Percentiles rank a stretch among this genome's conserved stretches.
Conservation (phyloP, 352 stramenopile genomes). For the Phytophthora pinifolia region DNA sequence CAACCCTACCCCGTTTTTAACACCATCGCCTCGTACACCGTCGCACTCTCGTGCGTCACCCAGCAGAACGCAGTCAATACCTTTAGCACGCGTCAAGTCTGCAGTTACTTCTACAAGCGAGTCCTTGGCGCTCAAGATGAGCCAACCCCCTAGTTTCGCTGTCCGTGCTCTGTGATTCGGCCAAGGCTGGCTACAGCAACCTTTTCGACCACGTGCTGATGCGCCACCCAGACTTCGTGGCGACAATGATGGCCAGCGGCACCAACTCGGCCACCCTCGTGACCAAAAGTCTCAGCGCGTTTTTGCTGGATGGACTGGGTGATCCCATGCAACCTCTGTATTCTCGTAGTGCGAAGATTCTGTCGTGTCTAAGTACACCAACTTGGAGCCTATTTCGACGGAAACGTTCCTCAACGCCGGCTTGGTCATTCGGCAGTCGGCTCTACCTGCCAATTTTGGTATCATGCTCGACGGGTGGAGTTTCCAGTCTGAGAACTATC, state of each 20-base stretch:
- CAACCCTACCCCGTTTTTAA: too few species aligned
- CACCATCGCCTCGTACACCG: too few species aligned
- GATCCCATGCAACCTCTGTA: neutral
- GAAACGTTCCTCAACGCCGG: conserved; percentile 1
- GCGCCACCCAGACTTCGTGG: conserved; percentile 4
- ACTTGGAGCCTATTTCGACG: neutral
- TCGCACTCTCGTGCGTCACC: too few species aligned
- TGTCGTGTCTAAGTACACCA: conserved; percentile 3
- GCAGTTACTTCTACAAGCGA: too few species aligned
- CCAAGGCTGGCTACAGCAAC: conserved; percentile 7
- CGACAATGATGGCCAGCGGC: neutral
- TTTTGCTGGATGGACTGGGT: conserved; percentile 10
- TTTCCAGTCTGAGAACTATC: conserved; percentile 1
- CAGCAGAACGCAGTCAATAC: too few species aligned
- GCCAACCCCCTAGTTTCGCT: conserved; percentile 5
- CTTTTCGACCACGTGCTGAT: conserved; percentile 4
- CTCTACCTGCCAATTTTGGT: too few species aligned
- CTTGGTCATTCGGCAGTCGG: neutral
- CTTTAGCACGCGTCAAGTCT: too few species aligned
- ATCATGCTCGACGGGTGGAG: conserved; percentile 1
- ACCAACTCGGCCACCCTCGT: neutral
- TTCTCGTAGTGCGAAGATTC: conserved; percentile 2
- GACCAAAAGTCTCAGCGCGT: conserved; percentile 2
- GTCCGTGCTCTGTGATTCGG: neutral
- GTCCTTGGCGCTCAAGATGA: conserved; percentile 7